Conservation (phyloP, 768 basidiomycete genomes). For the Thelephora ganbajun region DNA sequence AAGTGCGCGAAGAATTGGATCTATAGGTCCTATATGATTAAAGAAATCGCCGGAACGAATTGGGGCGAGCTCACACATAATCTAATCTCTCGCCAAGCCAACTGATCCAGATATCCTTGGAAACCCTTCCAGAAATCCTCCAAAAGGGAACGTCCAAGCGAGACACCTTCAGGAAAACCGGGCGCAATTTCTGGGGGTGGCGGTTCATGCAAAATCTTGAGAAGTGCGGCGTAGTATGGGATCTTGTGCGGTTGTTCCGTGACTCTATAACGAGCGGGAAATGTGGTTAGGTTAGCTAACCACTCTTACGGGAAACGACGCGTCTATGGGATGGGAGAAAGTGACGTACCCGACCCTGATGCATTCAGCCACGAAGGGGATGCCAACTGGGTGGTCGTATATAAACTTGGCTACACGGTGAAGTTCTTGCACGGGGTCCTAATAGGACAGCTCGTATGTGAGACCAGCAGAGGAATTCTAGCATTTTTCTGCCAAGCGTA, state of each 20-base stretch:
- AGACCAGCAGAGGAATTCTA: not conserved
- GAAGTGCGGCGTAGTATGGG: constrained; percentile 72
- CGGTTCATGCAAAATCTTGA: constrained; percentile 50
- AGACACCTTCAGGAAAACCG: constrained; percentile 18
- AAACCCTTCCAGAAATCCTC: constrained; percentile 91
- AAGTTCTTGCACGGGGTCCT: constrained; percentile 65
- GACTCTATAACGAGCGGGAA: constrained; percentile 32
- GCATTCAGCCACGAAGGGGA: constrained; percentile 58
- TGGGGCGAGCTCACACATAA: constrained; percentile 48
- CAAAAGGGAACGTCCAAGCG: constrained; percentile 57
- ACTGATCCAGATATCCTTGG: constrained; percentile 74
- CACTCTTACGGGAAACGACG: no score
- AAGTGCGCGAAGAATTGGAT: constrained; percentile 90
- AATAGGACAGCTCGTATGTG: constrained; percentile 3
- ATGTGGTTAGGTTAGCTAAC: not conserved
- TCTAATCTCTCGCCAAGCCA: constrained; percentile 84
- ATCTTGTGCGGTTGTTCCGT: constrained; percentile 93
- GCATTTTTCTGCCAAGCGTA: constrained; percentile 16
- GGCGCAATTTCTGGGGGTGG: constrained; percentile 22
- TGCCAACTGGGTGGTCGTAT: constrained; percentile 42
- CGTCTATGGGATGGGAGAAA: not conserved
- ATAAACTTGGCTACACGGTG: constrained; percentile 53
- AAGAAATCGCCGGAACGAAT: not conserved
- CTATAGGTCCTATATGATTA: constrained; percentile 24
- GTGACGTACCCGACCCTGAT: constrained; percentile 53